phyloP scores from a whole-genome alignment of 1,284 basidiomycete species.

The Porogramme epimiltina region DNA sequence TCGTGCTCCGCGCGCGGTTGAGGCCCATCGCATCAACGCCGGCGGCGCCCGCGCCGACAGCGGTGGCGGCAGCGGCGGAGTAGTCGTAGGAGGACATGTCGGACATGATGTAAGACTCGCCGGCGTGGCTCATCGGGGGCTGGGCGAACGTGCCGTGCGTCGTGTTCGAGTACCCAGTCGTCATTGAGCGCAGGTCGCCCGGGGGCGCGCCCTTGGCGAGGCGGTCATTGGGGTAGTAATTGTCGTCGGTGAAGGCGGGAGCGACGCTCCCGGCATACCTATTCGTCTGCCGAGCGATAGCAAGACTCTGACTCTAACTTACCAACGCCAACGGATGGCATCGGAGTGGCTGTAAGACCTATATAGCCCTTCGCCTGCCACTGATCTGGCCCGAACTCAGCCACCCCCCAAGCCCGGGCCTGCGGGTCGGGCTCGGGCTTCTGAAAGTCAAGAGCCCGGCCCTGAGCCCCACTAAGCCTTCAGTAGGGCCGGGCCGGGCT shows the following conservation, averaged over 20 bases:
- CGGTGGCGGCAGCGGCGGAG: constrained; percentile 22
- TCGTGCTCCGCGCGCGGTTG: constrained; percentile 29
- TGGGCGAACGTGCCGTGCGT: constrained; percentile 64
- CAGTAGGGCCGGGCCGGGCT: too few relatives aligned
- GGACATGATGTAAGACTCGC: constrained; percentile 49
- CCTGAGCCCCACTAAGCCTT: too few relatives aligned
- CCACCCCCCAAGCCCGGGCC: too few relatives aligned
- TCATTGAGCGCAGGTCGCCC: constrained; percentile 19
- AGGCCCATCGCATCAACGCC: constrained; percentile 33
- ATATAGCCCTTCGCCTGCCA: too few relatives aligned
- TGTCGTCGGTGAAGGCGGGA: constrained; percentile 56
- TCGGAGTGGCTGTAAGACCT: too few relatives aligned
- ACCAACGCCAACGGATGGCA: too few relatives aligned
- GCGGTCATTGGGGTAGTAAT: constrained; percentile 35
- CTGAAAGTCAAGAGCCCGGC: too few relatives aligned
- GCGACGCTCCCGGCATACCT: too few relatives aligned
- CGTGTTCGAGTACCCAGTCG: constrained; percentile 54
- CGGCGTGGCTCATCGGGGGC: constrained; percentile 43
- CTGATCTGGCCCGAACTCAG: too few relatives aligned
- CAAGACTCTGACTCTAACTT: too few relatives aligned
- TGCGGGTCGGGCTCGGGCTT: too few relatives aligned
- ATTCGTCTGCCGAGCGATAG: too few relatives aligned
- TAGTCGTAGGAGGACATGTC: constrained; percentile 46
- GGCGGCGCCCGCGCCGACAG: constrained; percentile 28
- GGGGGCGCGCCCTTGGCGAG: constrained; percentile 14